Percentiles rank a stretch among this genome's conserved stretches.
Evolutionary conservation across 352 stramenopile genomes (phyloP).

Genomic region (Stramenopiles sp.): DNA sequence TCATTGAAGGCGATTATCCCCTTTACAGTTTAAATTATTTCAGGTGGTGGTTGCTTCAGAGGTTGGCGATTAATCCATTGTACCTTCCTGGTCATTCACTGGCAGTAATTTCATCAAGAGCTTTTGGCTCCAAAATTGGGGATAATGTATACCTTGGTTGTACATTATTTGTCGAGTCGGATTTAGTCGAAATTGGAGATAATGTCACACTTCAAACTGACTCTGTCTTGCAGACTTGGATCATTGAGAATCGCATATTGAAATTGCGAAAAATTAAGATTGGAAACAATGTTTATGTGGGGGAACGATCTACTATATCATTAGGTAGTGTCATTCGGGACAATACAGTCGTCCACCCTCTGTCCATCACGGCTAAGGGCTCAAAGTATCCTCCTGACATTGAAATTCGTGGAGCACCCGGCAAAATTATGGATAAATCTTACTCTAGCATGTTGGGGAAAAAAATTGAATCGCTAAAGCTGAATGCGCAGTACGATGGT

Average conservation of each 20-base stretch:
- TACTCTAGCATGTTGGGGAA: no score
- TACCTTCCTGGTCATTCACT: not conserved
- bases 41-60: not conserved
- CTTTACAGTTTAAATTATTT: slow-evolving; percentile 11
- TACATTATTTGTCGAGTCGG: not conserved
- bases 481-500: no score
- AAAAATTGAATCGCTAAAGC: not conserved
- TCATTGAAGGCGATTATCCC: not conserved
- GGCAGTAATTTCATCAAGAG: not conserved
- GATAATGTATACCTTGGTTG: not conserved
- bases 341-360: not conserved
- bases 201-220: slow-evolving; percentile 5
- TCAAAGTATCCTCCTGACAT: not conserved
- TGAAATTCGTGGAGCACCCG: not conserved
- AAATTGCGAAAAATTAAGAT: slow-evolving; percentile 12
- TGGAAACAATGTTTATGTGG: not conserved
- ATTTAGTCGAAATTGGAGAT: slow-evolving; percentile 11
- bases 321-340: not conserved
- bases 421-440: not conserved
- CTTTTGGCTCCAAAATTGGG: not conserved
- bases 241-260: not conserved
- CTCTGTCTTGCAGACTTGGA: not conserved
- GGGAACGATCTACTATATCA: not conserved
- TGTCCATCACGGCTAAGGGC: not conserved
- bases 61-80: not conserved